A percentile compares a stretch with the other conserved stretches of the same genome.
Conservation (phyloP, 306 rosid genomes). For the Castanospermum australe region DNA sequence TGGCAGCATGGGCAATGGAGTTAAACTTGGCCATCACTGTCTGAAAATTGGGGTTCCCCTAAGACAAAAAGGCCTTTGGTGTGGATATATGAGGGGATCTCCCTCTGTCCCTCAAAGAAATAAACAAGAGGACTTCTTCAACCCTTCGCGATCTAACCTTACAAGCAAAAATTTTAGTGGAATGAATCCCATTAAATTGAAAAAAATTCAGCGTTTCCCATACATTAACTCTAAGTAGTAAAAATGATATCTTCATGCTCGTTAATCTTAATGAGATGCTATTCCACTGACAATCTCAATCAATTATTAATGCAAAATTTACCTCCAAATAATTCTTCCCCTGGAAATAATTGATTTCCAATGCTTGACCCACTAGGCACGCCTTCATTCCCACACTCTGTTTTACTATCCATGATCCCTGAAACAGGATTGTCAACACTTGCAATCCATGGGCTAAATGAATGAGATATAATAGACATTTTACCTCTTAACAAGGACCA, state of each 20-base stretch:
- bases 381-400: conserved; percentile 98
- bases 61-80: too few relatives aligned
- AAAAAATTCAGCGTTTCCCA: background rate
- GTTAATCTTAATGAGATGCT: background rate
- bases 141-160: too few relatives aligned
- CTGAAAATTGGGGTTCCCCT: too few relatives aligned
- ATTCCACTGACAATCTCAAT: background rate
- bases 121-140: too few relatives aligned
- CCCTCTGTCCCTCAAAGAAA: too few relatives aligned
- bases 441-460: background rate
- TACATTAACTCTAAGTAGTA: conserved; percentile 1
- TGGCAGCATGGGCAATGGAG: too few relatives aligned
- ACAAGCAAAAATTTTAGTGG: too few relatives aligned
- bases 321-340: conserved; percentile 95
- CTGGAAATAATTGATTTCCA: conserved; percentile 69
- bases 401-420: conserved; percentile 99
- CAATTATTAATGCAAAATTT: conserved; percentile 12
- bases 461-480: background rate
- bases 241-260: too few relatives aligned
- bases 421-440: conserved; percentile 29
- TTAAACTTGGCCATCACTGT: too few relatives aligned
- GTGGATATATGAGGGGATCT: too few relatives aligned
- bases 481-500: conserved; percentile 6
- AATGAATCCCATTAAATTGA: too few relatives aligned
- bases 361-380: conserved; percentile 84